Evolutionary conservation across 331 rosid species (phyloP).

Genomic region (Spiraea crenata): DNA sequence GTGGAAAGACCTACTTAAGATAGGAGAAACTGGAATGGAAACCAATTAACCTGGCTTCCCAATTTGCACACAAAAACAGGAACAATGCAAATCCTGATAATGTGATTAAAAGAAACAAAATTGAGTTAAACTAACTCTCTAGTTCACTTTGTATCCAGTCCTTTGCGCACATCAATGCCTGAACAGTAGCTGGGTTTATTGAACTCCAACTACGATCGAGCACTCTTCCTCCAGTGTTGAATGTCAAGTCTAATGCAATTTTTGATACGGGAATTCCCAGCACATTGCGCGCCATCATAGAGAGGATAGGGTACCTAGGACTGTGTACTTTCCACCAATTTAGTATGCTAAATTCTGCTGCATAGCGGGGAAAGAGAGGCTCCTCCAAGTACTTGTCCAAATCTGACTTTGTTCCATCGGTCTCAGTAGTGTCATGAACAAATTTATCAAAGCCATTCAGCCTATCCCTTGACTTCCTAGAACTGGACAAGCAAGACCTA

Average conservation of each 20-base stretch:
- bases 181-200: conserved; percentile 63
- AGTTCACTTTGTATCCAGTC: conserved; percentile 95
- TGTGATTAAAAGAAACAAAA: background rate
- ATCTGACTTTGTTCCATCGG: conserved; percentile 79
- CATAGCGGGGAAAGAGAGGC: conserved; percentile 86
- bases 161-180: conserved; percentile 91
- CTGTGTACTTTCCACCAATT: conserved; percentile 99
- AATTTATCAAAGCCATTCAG: conserved; percentile 90
- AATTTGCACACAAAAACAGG: conserved; percentile 3
- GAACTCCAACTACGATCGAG: conserved; percentile 82
- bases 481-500: conserved; percentile 46
- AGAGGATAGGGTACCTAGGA: conserved; percentile 89
- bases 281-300: conserved; percentile 96
- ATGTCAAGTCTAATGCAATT: conserved; percentile 58
- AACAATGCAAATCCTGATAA: background rate
- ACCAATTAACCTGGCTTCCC: background rate
- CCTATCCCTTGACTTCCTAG: conserved; percentile 78
- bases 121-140: conserved; percentile 49
- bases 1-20: background rate
- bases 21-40: background rate
- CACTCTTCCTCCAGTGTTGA: conserved; percentile 47
- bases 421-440: conserved; percentile 75
- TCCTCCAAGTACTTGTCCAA: conserved; percentile 94
- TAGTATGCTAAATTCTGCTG: conserved; percentile 70
- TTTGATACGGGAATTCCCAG: conserved; percentile 85